Base-by-base conservation (phyloP, 306 rosid genomes). In the Begonia loranthoides region DNA sequence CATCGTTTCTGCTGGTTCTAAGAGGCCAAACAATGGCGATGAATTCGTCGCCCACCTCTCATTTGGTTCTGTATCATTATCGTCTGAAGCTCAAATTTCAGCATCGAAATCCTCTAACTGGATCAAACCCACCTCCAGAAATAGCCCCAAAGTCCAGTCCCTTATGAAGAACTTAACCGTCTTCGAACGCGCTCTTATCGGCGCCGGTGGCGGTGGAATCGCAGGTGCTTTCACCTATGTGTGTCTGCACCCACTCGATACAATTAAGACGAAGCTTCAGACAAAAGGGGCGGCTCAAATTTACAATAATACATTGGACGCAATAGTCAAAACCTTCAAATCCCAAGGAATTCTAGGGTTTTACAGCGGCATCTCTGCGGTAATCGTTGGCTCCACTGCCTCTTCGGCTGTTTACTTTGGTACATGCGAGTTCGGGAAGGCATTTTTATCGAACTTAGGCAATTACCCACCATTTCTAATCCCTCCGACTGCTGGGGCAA, bases 191-290 rank as follows among this genome's bases (percentile, higher is more conserved):
- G 85, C 95, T 22, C 64, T 85, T 54, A 83, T 90, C 51, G 97
- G 97, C 17, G 97, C 90, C 0, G 83, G 60, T 7, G 97, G 75
- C 1, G 97, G 97, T 0, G 89, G 93, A 33, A 75, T 85, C 13
- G 95, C 97, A 1, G 97, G 97, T 1, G 97, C 97, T n/a, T 90
- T 90, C 69, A 89, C 97, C 34, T 80, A 85, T 64, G 93, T 81
- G 5, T 90, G 92, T 65, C 81, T 90, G 41, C 94, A 59, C 49
- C 97, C 97, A 0, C 85, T 90, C 12, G 97, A 90, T 65, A 69
- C 95, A 40, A 68, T 90, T 66, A 90, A 85, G 40, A 90, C 95
- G 52, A 90, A 78, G 72, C 79, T 90, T 66, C 97, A 90, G 49
- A 63, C 95, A 15, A 82, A 74, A 50, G 97, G 97, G 54, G 95